Percentiles rank a stretch among this genome's conserved stretches.
Conservation (phyloP, 176 grass and related monocot species). For the Oryza brachyantha region DNA sequence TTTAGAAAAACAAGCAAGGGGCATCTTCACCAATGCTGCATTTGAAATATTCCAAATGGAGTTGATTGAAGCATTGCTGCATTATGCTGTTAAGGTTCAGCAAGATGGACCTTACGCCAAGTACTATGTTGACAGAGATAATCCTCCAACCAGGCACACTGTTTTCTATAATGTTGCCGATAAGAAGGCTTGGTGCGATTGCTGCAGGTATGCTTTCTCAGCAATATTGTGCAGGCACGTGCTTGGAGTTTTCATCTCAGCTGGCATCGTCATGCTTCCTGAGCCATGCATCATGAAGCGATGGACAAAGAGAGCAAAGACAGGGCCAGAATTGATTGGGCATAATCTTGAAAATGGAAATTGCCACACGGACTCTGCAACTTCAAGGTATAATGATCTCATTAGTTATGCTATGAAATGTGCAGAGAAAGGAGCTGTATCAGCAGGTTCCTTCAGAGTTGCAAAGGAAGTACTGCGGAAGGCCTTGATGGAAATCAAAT, state of each 20-base stretch:
- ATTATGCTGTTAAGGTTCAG: slow-evolving; percentile 77
- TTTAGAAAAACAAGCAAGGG: slow-evolving; percentile 82
- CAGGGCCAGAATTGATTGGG: slow-evolving; percentile 44
- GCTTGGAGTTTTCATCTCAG: slow-evolving; percentile 59
- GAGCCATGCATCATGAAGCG: slow-evolving; percentile 68
- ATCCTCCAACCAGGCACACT: slow-evolving; percentile 51
- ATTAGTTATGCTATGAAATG: slow-evolving; percentile 64
- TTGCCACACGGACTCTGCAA: slow-evolving; percentile 40
- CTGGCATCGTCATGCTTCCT: slow-evolving; percentile 54
- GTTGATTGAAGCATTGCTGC: slow-evolving; percentile 61
- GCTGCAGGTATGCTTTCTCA: slow-evolving; percentile 64
- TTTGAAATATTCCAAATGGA: slow-evolving; percentile 82
- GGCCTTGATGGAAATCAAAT: slow-evolving; percentile 68
- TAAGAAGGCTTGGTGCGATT: slow-evolving; percentile 86
- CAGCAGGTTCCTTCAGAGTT: slow-evolving; percentile 59
- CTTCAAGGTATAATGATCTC: slow-evolving; percentile 67
- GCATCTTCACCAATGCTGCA: slow-evolving; percentile 64
- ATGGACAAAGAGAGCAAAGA: slow-evolving; percentile 81
- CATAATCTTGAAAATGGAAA: slow-evolving; percentile 44
- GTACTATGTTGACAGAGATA: slow-evolving; percentile 60
- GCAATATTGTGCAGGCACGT: slow-evolving; percentile 89
- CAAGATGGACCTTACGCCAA: slow-evolving; percentile 71
- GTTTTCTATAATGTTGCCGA: slow-evolving; percentile 61
- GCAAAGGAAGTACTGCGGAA: slow-evolving; percentile 56
- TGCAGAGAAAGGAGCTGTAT: slow-evolving; percentile 77